Evolutionary conservation across 331 rosid genomes (phyloP).

Genomic region (Dryas integrifolia): DNA sequence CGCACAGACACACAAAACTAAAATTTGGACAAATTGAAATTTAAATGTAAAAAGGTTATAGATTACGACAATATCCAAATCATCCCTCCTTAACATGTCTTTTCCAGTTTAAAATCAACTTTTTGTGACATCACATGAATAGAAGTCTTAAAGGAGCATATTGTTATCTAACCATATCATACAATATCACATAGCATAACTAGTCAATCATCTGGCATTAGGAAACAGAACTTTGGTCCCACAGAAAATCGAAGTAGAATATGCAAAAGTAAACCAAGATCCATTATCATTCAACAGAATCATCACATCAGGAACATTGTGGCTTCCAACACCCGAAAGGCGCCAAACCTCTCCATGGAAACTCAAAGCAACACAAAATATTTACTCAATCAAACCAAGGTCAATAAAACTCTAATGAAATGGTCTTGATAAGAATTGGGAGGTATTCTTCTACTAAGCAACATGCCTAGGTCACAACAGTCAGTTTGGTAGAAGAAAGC

Average conservation of each 20-base stretch:
- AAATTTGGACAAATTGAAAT: background rate
- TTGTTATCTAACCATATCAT: background rate
- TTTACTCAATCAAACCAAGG: background rate
- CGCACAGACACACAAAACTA: background rate
- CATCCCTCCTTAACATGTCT: background rate
- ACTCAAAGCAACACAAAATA: background rate
- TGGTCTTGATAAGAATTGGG: background rate
- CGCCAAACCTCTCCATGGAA: background rate
- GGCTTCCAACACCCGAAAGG: background rate
- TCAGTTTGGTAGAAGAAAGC: constrained; percentile 8
- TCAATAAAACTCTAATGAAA: background rate
- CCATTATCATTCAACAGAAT: background rate
- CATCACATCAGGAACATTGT: background rate
- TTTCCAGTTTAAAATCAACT: too few relatives aligned
- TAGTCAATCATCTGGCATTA: background rate
- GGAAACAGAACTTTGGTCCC: background rate
- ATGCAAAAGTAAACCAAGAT: background rate
- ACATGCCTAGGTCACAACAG: background rate
- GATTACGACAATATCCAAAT: background rate
- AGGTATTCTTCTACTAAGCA: background rate
- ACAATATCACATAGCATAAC: background rate
- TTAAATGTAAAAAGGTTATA: background rate
- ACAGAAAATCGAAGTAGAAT: background rate
- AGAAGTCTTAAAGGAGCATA: background rate
- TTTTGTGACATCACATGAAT: background rate